Evolutionary conservation across 768 basidiomycete species (phyloP).

Genomic region (Suillus decipiens): DNA sequence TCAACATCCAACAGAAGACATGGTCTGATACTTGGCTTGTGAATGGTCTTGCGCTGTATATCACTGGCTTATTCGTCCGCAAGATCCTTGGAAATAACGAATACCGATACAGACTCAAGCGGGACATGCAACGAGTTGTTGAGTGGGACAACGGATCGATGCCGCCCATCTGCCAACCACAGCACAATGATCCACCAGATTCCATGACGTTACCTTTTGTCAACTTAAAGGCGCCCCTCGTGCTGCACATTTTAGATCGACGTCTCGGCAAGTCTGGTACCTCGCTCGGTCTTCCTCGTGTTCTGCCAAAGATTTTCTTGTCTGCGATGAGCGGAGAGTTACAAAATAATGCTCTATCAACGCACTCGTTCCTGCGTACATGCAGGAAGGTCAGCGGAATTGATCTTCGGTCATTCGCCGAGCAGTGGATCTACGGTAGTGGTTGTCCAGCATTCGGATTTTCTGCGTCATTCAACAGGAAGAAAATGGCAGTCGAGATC

Average conservation of each 20-base stretch:
- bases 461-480: conserved; percentile 90
- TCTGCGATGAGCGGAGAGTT: conserved; percentile 93
- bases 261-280: conserved; percentile 94
- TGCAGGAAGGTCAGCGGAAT: conserved; percentile 94
- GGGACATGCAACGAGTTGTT: conserved; percentile 92
- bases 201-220: conserved; percentile 79
- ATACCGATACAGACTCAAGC: conserved; percentile 91
- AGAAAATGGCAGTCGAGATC: conserved; percentile 98
- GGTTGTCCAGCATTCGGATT: conserved; percentile 93
- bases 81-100: conserved; percentile 95
- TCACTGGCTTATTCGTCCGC: conserved; percentile 84
- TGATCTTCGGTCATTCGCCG: conserved; percentile 89
- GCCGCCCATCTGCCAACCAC: conserved; percentile 93
- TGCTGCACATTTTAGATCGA: conserved; percentile 93
- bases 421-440: conserved; percentile 98
- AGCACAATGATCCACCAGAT: conserved; percentile 83
- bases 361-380: conserved; percentile 85
- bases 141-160: conserved; percentile 85
- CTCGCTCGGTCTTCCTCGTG: conserved; percentile 89
- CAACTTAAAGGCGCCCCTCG: conserved; percentile 94
- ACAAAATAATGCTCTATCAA: conserved; percentile 81
- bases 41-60: conserved; percentile 89
- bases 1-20: conserved; percentile 92
- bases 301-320: conserved; percentile 92
- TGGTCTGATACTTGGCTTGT: conserved; percentile 98